A percentile compares a stretch with the other conserved stretches of the same genome.
These are phyloP conservation scores for Papiliotrema laurentii DNA, from an alignment of 1,284 basidiomycete genomes.

Conservation along the genomic window DNA sequence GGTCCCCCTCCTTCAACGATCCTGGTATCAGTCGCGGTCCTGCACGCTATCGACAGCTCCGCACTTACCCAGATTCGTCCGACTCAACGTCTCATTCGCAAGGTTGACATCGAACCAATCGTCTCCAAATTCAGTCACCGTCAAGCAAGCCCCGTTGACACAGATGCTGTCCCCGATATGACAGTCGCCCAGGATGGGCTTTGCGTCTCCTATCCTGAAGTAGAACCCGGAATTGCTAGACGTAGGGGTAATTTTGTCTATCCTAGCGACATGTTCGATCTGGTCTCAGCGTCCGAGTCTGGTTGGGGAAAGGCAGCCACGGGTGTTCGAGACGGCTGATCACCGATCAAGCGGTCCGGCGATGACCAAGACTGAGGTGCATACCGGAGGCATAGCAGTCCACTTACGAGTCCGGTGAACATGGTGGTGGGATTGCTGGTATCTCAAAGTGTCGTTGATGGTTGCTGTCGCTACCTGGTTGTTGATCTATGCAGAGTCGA, in stretches of 20 bases:
- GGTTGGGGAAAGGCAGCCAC: no score
- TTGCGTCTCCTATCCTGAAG: slow-evolving; percentile 70
- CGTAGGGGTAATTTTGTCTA: slow-evolving; percentile 37
- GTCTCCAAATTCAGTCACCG: slow-evolving; percentile 76
- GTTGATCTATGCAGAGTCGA: neutral
- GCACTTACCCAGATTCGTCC: slow-evolving; percentile 79
- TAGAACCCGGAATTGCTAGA: slow-evolving; percentile 62
- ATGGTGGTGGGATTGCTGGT: slow-evolving; percentile 23
- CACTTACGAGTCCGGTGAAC: slow-evolving; percentile 46
- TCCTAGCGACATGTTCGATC: slow-evolving; percentile 46
- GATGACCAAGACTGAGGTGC: no score
- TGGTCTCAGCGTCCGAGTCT: slow-evolving; percentile 8
- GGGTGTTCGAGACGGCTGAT: no score
- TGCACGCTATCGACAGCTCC: slow-evolving; percentile 32
- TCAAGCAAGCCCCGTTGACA: slow-evolving; percentile 78
- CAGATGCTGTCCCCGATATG: slow-evolving; percentile 92
- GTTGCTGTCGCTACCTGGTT: no score
- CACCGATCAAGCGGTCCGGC: no score
- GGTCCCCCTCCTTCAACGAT: slow-evolving; percentile 68
- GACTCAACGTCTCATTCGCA: slow-evolving; percentile 87
- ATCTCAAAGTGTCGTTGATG: no score
- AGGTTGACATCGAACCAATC: slow-evolving; percentile 87
- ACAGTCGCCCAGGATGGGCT: slow-evolving; percentile 81
- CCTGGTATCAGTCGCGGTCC: slow-evolving; percentile 50
- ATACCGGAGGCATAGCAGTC: no score